Evolutionary conservation across 768 basidiomycete species (phyloP).

Genomic region (Lepiota brunneoincarnata): DNA sequence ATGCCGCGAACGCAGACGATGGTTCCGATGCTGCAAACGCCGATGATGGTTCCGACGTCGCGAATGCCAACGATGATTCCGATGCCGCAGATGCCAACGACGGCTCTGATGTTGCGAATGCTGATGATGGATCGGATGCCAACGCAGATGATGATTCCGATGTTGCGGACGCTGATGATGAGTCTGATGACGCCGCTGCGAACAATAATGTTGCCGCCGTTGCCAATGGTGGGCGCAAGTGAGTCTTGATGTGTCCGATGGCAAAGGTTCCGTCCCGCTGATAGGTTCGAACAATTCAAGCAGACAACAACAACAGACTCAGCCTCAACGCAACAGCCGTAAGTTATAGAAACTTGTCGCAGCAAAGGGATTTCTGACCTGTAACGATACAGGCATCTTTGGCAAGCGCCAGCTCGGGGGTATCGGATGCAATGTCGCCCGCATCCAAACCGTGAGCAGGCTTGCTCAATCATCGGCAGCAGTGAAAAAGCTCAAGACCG

Average conservation of each 20-base stretch:
- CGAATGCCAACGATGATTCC: background rate
- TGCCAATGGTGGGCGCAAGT: too few relatives aligned
- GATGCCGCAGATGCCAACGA: too few relatives aligned
- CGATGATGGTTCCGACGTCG: background rate
- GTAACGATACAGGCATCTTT: background rate
- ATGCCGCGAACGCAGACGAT: too few relatives aligned
- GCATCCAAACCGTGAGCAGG: constrained; percentile 23
- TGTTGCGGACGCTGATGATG: background rate
- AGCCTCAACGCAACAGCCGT: constrained; percentile 3
- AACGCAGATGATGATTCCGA: too few relatives aligned
- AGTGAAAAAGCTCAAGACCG: constrained; percentile 3
- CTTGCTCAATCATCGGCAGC: constrained; percentile 13
- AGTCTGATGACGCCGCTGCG: background rate
- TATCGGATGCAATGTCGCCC: constrained; percentile 22
- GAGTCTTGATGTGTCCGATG: too few relatives aligned
- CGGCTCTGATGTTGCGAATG: too few relatives aligned
- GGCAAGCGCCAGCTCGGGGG: constrained; percentile 11
- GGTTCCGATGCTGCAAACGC: background rate
- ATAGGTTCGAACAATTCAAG: too few relatives aligned
- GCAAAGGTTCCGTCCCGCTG: too few relatives aligned
- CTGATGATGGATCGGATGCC: too few relatives aligned
- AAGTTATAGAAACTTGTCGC: background rate
- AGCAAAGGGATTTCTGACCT: background rate
- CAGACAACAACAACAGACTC: too few relatives aligned
- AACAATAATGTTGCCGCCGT: too few relatives aligned